Evolutionary conservation across 2,329 filamentous ascomycete species (phyloP).

Genomic region (Penicillium paneum): DNA sequence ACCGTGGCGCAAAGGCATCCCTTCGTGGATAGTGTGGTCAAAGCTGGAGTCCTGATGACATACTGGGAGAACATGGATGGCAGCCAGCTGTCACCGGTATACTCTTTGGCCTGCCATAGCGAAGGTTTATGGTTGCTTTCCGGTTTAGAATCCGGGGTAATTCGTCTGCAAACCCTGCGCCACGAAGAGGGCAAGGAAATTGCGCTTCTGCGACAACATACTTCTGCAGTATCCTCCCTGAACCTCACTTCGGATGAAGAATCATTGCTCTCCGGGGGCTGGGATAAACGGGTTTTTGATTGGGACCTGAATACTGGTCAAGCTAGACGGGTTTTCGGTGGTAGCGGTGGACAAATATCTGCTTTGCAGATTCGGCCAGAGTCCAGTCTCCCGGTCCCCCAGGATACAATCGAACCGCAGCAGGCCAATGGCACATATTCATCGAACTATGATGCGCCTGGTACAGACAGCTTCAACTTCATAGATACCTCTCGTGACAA

Average conservation of each 20-base stretch:
- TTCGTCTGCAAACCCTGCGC: conserved; percentile 88
- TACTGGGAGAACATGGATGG: conserved; percentile 99
- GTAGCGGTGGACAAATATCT: conserved; percentile 78
- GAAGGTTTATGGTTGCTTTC: conserved; percentile 88
- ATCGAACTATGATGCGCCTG: conserved; percentile 67
- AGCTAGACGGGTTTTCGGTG: conserved; percentile 70
- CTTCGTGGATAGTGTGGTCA: conserved; percentile 95
- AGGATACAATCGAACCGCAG: conserved; percentile 58
- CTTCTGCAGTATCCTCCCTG: conserved; percentile 86
- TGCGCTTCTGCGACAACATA: conserved; percentile 74
- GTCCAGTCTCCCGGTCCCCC: conserved; percentile 70
- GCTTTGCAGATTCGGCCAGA: conserved; percentile 80
- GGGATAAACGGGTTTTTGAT: conserved; percentile 91
- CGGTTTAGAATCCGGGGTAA: conserved; percentile 83
- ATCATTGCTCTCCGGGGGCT: conserved; percentile 85
- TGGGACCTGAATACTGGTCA: conserved; percentile 92
- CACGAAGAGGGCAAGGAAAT: conserved; percentile 95
- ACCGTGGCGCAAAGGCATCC: conserved; percentile 95
- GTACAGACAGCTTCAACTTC: conserved; percentile 53
- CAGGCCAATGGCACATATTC: conserved; percentile 65
- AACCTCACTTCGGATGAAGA: conserved; percentile 79
- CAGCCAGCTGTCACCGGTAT: conserved; percentile 74
- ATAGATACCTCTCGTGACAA: conserved; percentile 40
- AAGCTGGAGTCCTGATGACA: conserved; percentile 87
- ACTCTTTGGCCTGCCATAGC: conserved; percentile 87